A percentile compares a stretch with the other conserved stretches of the same genome.
Evolutionary conservation across 495 filamentous ascomycete genomes (phyloP).

Genomic region (Xylaria grammica): DNA sequence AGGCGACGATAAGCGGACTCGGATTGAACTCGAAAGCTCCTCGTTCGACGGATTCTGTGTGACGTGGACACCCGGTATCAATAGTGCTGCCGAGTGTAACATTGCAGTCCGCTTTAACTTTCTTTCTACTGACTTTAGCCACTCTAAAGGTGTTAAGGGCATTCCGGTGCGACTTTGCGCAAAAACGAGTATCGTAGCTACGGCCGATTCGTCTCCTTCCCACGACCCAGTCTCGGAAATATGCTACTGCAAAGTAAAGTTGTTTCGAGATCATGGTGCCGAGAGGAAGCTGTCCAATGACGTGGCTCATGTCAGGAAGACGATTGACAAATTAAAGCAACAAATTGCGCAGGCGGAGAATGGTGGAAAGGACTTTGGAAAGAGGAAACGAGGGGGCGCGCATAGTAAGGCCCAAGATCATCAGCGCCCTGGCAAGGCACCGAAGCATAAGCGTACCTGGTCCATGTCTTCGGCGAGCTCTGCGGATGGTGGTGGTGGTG

Average conservation of each 20-base stretch:
- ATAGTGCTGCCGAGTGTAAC: constrained; percentile 69
- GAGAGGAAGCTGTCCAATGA: constrained; percentile 96
- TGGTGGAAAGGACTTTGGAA: constrained; percentile 86
- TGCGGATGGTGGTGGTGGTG: constrained; percentile 48
- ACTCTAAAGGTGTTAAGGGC: constrained; percentile 97
- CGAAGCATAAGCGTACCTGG: constrained; percentile 93
- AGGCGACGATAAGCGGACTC: constrained; percentile 71
- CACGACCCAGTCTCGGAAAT: constrained; percentile 60
- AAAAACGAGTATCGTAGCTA: constrained; percentile 74
- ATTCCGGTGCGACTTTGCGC: constrained; percentile 91
- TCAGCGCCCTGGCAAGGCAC: constrained; percentile 73
- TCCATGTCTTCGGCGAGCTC: constrained; percentile 91
- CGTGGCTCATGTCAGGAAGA: constrained; percentile 89
- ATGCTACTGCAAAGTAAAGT: constrained; percentile 92
- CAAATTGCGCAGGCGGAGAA: constrained; percentile 80
- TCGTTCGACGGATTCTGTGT: constrained; percentile 94
- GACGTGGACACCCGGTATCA: constrained; percentile 75
- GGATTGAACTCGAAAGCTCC: constrained; percentile 77
- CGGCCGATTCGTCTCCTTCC: constrained; percentile 48
- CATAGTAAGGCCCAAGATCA: constrained; percentile 53
- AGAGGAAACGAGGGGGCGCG: constrained; percentile 78
- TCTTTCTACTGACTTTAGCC: constrained; percentile 96
- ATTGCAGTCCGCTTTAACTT: constrained; percentile 96
- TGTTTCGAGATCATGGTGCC: constrained; percentile 95
- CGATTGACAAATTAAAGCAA: constrained; percentile 91